These are phyloP conservation scores for Chrysanthemum makinoi DNA, from an alignment of 129 eudicot genomes.

Conservation along the genomic window DNA sequence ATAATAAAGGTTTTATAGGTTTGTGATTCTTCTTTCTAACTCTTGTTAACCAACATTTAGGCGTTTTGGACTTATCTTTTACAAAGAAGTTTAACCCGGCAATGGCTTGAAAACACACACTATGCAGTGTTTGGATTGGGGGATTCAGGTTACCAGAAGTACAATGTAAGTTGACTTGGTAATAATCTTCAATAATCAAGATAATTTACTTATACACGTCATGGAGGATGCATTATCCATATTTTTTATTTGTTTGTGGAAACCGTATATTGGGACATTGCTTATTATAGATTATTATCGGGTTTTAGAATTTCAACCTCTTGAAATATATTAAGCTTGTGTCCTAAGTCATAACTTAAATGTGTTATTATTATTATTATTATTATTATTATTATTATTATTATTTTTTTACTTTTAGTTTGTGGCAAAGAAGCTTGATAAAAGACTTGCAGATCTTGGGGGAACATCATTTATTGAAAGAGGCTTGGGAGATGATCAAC, in stretches of 20 bases:
- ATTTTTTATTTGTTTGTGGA: slow-evolving; percentile 1
- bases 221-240: no score
- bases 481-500: slow-evolving; percentile 99
- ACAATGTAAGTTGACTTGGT: slow-evolving; percentile 60
- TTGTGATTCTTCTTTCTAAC: slow-evolving; percentile 2
- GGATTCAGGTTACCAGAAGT: slow-evolving; percentile 93
- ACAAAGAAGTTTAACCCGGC: slow-evolving; percentile 59
- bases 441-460: slow-evolving; percentile 85
- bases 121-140: slow-evolving; percentile 98
- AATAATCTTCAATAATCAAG: slow-evolving; percentile 7
- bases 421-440: slow-evolving; percentile 95
- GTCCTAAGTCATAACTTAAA: background rate
- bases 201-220: background rate
- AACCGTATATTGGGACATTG: background rate
- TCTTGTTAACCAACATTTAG: slow-evolving; percentile 32
- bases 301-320: slow-evolving; percentile 4
- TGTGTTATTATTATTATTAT: slow-evolving; percentile 1
- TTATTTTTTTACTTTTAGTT: slow-evolving; percentile 43
- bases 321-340: background rate
- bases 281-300: background rate
- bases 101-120: slow-evolving; percentile 69
- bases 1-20: background rate
- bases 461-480: slow-evolving; percentile 65
- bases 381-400: no score
- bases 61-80: slow-evolving; percentile 82